Percentiles rank a stretch among this genome's conserved stretches.
Conservation (phyloP, 176 grass and related monocot genomes). For the Poa pratensis region DNA sequence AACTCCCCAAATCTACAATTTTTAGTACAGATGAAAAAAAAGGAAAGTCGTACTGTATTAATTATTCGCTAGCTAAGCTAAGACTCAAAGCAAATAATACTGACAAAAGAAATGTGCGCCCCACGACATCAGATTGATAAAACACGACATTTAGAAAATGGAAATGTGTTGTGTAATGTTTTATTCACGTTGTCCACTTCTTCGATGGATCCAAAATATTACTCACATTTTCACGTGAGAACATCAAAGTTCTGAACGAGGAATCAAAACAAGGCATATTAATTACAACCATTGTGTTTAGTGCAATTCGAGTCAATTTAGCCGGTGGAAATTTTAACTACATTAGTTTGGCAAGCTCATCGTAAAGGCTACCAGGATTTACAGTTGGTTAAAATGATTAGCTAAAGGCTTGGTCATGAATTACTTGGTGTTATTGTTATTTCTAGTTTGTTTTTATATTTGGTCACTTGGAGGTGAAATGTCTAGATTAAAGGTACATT, state of each 20-base stretch:
- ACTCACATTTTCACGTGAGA: background rate
- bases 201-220: background rate
- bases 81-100: background rate
- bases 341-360: background rate
- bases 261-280: background rate
- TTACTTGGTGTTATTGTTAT: background rate
- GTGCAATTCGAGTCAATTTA: background rate
- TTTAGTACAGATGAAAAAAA: no score
- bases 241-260: background rate
- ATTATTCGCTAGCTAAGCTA: no score
- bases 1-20: no score
- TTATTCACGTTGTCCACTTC: background rate
- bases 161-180: background rate
- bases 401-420: background rate
- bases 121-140: background rate
- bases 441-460: slow-evolving; percentile 17
- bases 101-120: background rate
- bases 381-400: background rate
- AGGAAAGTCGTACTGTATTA: no score
- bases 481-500: background rate
- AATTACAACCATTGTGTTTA: background rate
- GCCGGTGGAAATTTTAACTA: background rate
- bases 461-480: background rate
- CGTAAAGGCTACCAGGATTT: background rate
- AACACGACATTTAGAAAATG: background rate